Conservation (phyloP, 257 asterid genomes). For the Nemophila menziesii region DNA sequence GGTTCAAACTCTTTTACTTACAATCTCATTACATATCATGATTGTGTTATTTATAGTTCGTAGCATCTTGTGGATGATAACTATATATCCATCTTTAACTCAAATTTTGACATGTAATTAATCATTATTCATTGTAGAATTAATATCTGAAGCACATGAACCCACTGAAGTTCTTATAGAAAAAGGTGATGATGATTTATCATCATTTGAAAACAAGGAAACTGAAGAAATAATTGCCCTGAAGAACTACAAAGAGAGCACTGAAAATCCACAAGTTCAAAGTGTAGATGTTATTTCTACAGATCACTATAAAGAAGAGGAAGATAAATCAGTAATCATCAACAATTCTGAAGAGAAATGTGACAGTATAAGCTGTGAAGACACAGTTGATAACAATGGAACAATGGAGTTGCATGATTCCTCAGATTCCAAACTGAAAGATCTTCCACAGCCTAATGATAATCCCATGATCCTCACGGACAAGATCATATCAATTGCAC, state of each 20-base stretch:
- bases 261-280: neutral
- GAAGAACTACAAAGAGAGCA: constrained; percentile 7
- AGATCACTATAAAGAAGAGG: constrained; percentile 3
- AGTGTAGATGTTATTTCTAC: neutral
- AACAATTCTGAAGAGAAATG: constrained; percentile 7
- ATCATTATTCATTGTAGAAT: neutral
- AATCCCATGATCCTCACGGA: constrained; percentile 12
- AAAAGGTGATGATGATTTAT: constrained; percentile 13
- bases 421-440: constrained; percentile 9
- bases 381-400: constrained; percentile 4
- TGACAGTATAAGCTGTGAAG: neutral
- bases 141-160: constrained; percentile 9
- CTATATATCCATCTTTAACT: no score
- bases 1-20: neutral
- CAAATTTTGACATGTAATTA: neutral
- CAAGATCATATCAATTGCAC: constrained; percentile 6
- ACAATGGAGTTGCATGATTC: constrained; percentile 6
- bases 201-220: constrained; percentile 9
- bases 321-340: constrained; percentile 8
- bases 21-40: neutral
- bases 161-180: constrained; percentile 9
- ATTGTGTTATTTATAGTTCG: neutral
- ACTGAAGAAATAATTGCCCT: constrained; percentile 3
- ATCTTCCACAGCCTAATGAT: constrained; percentile 8
- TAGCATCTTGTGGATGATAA: no score